Evolutionary conservation across 1,284 basidiomycete genomes (phyloP), one percentile per base, ranked within the genome.

Genomic region (Puccinia brachypodii): DNA sequence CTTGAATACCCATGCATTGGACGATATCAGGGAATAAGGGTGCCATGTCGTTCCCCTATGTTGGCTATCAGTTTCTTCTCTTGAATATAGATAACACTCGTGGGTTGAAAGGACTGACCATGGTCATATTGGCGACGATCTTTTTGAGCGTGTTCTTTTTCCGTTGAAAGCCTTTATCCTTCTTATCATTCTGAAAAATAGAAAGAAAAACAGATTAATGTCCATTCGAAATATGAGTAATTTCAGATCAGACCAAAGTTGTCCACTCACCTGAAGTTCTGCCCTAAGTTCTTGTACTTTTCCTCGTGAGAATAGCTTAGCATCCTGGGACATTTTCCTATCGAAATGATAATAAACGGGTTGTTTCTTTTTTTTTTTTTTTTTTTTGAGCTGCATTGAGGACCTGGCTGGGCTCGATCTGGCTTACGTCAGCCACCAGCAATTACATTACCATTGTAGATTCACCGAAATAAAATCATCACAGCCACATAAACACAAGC

Each of bases 11-110:
- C 82, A 97, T 89, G 85, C 93, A 95, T 85, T 93, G 92, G 25
- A 95, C 91, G 74, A 97, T 93, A 84, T 96, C 95, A 25, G 91
- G 90, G 88, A 95, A 96, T 84, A 97, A 88, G 33, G 93, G 91
- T 25, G 95, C 97, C 96, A 99, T 87, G 82, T 87, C 86, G 94
- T 98, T 86, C 77, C 86, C 86, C 79, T 80, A 53, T 42, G 9
- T 33, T 53, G 33, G 14, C 11, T 9, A 33, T 33, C 11, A 47
- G 3, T 8, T 40, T 44, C 11, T 28, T 53, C 53, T 50, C 31
- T 53, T 40, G 8, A 2, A 31, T 4, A 22, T 60, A 47, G 40
- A 9, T 4, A 68, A 38, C 11, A 28, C 31, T 13, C 28, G 38
- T 58, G 9, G 19, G 9, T 42, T 44, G 56, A 28, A 40, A 60